phyloP scores from a whole-genome alignment of 2,329 filamentous ascomycete genomes.

The Fusarium sp. region DNA sequence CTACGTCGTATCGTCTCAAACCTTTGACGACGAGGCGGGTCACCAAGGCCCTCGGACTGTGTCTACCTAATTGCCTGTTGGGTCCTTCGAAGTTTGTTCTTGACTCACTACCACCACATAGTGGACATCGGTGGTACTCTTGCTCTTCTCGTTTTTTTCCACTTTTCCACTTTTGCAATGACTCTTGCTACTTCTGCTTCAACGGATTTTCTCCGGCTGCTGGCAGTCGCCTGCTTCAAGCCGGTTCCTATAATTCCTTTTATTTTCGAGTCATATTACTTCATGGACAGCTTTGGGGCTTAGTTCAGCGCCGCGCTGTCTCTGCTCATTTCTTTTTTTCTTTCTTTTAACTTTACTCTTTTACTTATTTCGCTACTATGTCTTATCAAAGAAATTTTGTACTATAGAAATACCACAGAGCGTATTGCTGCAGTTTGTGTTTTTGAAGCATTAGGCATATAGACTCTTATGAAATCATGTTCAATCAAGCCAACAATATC shows the following conservation, averaged over 20 bases:
- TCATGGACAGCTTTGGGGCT: neutral
- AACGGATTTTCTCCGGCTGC: constrained; percentile 24
- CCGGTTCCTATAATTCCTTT: constrained; percentile 1
- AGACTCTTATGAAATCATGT: constrained; percentile 29
- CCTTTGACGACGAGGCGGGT: constrained; percentile 7
- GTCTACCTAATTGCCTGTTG: neutral
- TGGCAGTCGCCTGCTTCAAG: constrained; percentile 26
- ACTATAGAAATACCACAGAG: constrained; percentile 41
- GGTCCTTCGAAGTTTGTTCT: constrained; percentile 5
- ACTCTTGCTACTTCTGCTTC: neutral
- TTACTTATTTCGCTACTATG: neutral
- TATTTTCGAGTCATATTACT: neutral
- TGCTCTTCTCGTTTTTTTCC: neutral
- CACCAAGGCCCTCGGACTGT: neutral
- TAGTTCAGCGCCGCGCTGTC: neutral
- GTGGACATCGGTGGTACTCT: neutral
- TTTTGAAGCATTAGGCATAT: constrained; percentile 24
- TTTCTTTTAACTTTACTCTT: neutral
- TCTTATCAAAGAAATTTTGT: constrained; percentile 17
- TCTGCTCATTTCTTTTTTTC: neutral
- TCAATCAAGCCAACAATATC: neutral
- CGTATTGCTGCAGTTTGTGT: constrained; percentile 23
- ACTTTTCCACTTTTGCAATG: constrained; percentile 1
- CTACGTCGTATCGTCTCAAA: constrained; percentile 16
- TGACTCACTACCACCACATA: constrained; percentile 11